Base-by-base conservation (phyloP, 2,329 filamentous ascomycete genomes). In the Penicillium sp. region DNA sequence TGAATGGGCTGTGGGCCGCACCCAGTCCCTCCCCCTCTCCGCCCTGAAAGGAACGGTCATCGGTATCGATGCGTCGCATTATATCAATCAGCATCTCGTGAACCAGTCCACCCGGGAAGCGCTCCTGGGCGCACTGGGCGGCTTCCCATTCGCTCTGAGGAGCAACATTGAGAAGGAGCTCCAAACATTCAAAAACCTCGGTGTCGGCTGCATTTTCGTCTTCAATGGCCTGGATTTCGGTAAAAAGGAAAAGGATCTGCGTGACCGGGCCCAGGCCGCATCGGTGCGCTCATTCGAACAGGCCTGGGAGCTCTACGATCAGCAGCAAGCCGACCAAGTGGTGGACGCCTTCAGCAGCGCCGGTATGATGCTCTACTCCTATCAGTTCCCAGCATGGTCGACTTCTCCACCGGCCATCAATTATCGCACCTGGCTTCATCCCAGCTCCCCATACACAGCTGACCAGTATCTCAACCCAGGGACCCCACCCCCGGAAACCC, bases 21-120 rank as follows among this genome's bases (percentile, higher is more conserved):
- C 69, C 45, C 70, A 73, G 58, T 75, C 72, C 32, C 76, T 79
- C 52, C 72, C 80, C 42, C 65, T 93, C 51, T 73, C 80, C 44
- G 77, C 85, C 46, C 73, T 95, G 52, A 79, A 84, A 58, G 82
- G 82, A 60, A 79, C 79, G 43, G 76, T 82, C 37, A 76, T 95
- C 54, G 89, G 82, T 48, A 80, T 96, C 56, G 89, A 95, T 70
- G 92, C 90, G 39, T 83, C 85, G 36, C 84, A 93, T 65, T 96
- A 92, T 64, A 77, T 98, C 48, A 76, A 83, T 61, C 79, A 81
- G 42, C 77, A 94, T 50, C 79, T 95, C 55, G 79, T 83, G 57
- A 77, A 75, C 39, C 64, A 75, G 29, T 76, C 79, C 17, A 81
- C 78, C 30, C 83, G 85, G 58, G 92, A 98, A 64, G 89, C 90